Percentiles rank a stretch among this genome's conserved stretches.
Evolutionary conservation across 331 rosid genomes (phyloP).

Genomic region (Malus hybrid): DNA sequence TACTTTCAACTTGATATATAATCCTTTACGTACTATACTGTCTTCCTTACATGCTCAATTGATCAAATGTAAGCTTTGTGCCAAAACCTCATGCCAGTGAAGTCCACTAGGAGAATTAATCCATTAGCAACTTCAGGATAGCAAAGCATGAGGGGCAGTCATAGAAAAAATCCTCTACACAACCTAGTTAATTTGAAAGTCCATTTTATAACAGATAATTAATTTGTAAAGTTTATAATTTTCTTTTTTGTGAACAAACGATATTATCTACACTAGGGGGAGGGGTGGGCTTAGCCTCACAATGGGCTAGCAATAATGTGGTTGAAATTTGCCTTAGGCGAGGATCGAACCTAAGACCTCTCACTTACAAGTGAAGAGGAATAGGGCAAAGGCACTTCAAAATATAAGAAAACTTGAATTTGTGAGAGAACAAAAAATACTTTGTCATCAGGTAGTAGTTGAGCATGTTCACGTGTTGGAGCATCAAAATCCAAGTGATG

Average conservation of each 20-base stretch:
- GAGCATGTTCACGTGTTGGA: conserved; percentile 94
- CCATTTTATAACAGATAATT: not conserved
- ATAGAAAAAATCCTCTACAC: not conserved
- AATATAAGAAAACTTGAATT: conserved; percentile 7
- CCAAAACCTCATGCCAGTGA: not conserved
- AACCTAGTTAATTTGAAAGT: not conserved
- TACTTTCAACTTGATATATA: not conserved
- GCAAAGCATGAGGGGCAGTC: not conserved
- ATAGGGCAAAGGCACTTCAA: not conserved
- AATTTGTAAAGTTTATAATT: not conserved
- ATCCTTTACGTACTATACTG: not conserved
- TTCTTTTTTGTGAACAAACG: no score
- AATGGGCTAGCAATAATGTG: no score
- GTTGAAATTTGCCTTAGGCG: no score
- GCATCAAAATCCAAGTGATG: conserved; percentile 98
- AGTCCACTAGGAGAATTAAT: not conserved
- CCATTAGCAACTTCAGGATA: not conserved
- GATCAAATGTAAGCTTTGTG: not conserved
- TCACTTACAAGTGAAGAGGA: no score
- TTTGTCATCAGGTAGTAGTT: conserved; percentile 78
- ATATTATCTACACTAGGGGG: no score
- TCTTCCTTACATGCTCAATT: not conserved
- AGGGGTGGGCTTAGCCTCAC: no score
- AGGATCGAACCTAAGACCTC: no score
- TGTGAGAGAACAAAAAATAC: conserved; percentile 26